Conservation (phyloP, 805 yeast genomes). For the Candida krabiensis region DNA sequence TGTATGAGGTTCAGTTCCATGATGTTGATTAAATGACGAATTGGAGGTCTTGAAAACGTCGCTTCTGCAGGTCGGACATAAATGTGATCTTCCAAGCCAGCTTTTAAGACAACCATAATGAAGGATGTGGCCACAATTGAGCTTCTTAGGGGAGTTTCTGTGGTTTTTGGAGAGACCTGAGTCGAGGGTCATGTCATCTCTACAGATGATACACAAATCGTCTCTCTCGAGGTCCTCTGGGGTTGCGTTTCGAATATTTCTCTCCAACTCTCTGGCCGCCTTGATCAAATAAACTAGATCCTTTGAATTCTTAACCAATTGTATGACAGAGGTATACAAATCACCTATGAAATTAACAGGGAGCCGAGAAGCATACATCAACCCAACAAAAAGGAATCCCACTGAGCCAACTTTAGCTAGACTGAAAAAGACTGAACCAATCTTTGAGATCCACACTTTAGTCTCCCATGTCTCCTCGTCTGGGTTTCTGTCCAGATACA, state of each 20-base stretch:
- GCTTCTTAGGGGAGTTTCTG: constrained; percentile 66
- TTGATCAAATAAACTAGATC: constrained; percentile 41
- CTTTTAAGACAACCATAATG: constrained; percentile 88
- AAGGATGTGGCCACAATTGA: constrained; percentile 82
- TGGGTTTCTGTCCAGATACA: constrained; percentile 41
- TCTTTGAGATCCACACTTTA: constrained; percentile 58
- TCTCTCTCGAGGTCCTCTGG: constrained; percentile 58
- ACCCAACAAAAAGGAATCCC: constrained; percentile 44
- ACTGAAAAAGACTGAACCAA: constrained; percentile 54
- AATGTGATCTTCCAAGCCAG: constrained; percentile 89
- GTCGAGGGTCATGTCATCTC: constrained; percentile 75
- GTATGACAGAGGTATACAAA: constrained; percentile 27
- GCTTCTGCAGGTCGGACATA: constrained; percentile 90
- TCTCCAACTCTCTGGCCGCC: constrained; percentile 61
- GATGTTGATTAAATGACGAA: background rate
- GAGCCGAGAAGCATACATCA: constrained; percentile 37
- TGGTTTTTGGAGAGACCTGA: constrained; percentile 29
- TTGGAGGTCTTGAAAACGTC: constrained; percentile 49
- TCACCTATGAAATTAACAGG: constrained; percentile 34
- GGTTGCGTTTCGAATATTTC: constrained; percentile 62
- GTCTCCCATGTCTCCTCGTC: constrained; percentile 75
- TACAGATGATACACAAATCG: constrained; percentile 83
- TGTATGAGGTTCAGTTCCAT: constrained; percentile 1
- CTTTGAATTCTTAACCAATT: constrained; percentile 32
- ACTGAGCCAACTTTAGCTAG: constrained; percentile 46